Evolutionary conservation across 78 protist genomes (phyloP), one percentile per base, ranked within the genome.

Genomic region (Pelomyxa schiedti): DNA sequence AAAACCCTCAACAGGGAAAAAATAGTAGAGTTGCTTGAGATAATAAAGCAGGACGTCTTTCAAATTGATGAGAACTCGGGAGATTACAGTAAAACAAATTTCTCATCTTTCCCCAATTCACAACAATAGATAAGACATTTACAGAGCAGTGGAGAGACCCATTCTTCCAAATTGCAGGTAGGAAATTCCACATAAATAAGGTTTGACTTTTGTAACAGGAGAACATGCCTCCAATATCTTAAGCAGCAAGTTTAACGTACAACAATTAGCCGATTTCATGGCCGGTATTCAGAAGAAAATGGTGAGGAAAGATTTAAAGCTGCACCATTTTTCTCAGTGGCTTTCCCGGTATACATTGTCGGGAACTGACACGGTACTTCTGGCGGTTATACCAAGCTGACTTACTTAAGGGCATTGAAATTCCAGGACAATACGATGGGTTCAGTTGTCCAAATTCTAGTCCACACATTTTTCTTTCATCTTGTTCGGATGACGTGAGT

Each of bases 391-490:
- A 64, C 8, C 41, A 58, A 35, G 8, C 26, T 70, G 72, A 7
- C 29, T 70, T 30, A 70, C 29, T 4, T 35, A 24, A 30, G 41
- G 30, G 7, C 7, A 78, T 85, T 26, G 89, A 85, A 58, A 68
- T 85, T 35, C 89, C 89, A 30, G 89, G 89, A 1, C 89, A 85
- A 42, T 75, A 85, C n/a, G 40, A 29, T 52, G 89, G 80, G 1
- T 6, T 16, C 26, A 2, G 42, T 22, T 75, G 73, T 65, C 88
- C 88, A 36, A 77, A 75, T 69, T 80, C 83, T 4, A 74, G 67
- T 39, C 26, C 42, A 4, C 88, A 84, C 30, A 73, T 84, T 2
- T n/a, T n/a, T 24, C 24, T 52, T 52, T 52, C 63, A n/a, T n/a
- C 36, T 24, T 52, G 24, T 24, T n/a, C 24, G 24, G 24, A 52